A percentile compares a stretch with the other conserved stretches of the same genome.
phyloP scores from a whole-genome alignment of 306 rosid genomes.

The Lotus japonicus region DNA sequence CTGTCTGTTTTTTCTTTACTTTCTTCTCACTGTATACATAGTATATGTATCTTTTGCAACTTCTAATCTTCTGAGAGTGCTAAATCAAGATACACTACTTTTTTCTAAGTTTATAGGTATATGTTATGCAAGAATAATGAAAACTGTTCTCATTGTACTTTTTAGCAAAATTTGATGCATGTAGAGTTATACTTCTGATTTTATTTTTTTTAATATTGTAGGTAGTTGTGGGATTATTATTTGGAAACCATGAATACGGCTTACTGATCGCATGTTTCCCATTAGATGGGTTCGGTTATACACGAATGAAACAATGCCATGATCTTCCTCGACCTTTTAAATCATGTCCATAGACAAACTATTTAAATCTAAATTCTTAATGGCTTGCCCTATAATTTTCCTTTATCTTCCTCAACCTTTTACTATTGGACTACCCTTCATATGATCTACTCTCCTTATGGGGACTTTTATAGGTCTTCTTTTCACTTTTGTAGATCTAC shows the following conservation, averaged over 20 bases:
- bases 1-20: not conserved
- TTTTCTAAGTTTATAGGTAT: not conserved
- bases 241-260: not conserved
- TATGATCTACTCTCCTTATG: not conserved
- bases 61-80: constrained; percentile 5
- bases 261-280: too few species aligned
- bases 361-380: not conserved
- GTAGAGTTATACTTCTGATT: not conserved
- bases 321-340: too few species aligned
- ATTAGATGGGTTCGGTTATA: not conserved
- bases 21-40: not conserved
- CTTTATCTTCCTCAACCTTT: not conserved
- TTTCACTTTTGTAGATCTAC: not conserved
- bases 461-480: not conserved
- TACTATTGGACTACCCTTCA: not conserved
- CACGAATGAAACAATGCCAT: not conserved
- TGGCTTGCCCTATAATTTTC: not conserved
- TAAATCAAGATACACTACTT: not conserved
- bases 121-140: constrained; percentile 1
- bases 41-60: constrained; percentile 1
- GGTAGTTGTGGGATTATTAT: not conserved
- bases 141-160: not conserved
- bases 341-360: not conserved
- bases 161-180: not conserved
- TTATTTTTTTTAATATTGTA: not conserved